Evolutionary conservation across 257 asterid genomes (phyloP).

Genomic region (Nicotiana otophora): DNA sequence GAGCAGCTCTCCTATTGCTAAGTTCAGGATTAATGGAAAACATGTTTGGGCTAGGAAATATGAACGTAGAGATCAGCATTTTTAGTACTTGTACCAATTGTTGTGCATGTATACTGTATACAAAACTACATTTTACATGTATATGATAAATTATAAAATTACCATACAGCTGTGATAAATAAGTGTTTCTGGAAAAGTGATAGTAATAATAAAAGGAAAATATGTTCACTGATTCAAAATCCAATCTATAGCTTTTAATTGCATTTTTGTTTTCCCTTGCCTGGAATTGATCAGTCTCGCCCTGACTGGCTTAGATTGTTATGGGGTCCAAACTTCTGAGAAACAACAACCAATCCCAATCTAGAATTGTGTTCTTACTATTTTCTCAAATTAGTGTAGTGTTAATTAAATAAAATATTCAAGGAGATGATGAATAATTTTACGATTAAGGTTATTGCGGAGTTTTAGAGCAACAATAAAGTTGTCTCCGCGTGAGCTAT

Average conservation of each 20-base stretch:
- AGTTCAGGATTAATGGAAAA: conserved; percentile 10
- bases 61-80: not conserved
- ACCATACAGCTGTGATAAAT: not conserved
- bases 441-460: not conserved
- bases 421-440: not conserved
- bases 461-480: no score
- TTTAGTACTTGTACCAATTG: not conserved
- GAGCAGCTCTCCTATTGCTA: conserved; percentile 8
- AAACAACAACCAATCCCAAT: not conserved
- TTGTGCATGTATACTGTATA: no score
- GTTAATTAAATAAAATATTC: not conserved
- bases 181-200: not conserved
- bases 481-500: no score
- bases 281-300: not conserved
- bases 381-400: not conserved
- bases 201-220: not conserved
- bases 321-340: not conserved
- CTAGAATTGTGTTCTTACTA: not conserved
- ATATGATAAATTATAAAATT: not conserved
- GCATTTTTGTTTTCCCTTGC: not conserved
- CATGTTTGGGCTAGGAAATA: conserved; percentile 23
- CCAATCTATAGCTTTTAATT: not conserved
- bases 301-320: not conserved
- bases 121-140: no score
- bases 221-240: not conserved